These are phyloP conservation scores for Magnusiomyces fungicola DNA, from an alignment of 1,139 yeast genomes.

Conservation along the genomic window DNA sequence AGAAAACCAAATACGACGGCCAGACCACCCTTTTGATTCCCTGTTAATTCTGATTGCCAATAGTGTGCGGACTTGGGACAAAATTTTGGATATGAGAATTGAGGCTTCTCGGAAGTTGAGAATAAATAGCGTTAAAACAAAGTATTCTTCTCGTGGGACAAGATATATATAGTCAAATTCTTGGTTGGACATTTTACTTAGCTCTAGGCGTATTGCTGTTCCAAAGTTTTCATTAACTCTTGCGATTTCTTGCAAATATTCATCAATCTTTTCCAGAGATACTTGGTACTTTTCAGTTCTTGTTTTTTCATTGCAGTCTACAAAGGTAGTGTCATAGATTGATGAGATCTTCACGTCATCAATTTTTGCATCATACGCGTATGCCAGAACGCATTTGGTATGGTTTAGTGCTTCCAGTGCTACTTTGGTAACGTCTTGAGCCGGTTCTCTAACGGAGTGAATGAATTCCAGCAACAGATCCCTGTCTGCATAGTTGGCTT, in stretches of 20 bases:
- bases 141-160: slow-evolving; percentile 43
- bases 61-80: slow-evolving; percentile 31
- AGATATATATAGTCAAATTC: slow-evolving; percentile 21
- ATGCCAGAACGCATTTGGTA: background rate
- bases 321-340: background rate
- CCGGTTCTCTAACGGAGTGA: background rate
- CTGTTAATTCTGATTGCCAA: slow-evolving; percentile 30
- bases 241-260: slow-evolving; percentile 25
- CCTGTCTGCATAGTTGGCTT: background rate
- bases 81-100: slow-evolving; percentile 29
- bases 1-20: slow-evolving; percentile 40
- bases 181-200: slow-evolving; percentile 17
- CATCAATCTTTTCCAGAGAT: slow-evolving; percentile 28
- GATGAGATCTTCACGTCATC: background rate
- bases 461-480: background rate
- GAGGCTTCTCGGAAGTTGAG: slow-evolving; percentile 41
- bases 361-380: background rate
- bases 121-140: slow-evolving; percentile 41
- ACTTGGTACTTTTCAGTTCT: slow-evolving; percentile 3
- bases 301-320: background rate
- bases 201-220: slow-evolving; percentile 19
- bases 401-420: background rate
- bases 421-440: background rate
- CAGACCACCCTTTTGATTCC: slow-evolving; percentile 34
- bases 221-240: slow-evolving; percentile 34